Evolutionary conservation across 352 stramenopile genomes (phyloP), one percentile per base, ranked within the genome.

Genomic region (Pythium coloratum): DNA sequence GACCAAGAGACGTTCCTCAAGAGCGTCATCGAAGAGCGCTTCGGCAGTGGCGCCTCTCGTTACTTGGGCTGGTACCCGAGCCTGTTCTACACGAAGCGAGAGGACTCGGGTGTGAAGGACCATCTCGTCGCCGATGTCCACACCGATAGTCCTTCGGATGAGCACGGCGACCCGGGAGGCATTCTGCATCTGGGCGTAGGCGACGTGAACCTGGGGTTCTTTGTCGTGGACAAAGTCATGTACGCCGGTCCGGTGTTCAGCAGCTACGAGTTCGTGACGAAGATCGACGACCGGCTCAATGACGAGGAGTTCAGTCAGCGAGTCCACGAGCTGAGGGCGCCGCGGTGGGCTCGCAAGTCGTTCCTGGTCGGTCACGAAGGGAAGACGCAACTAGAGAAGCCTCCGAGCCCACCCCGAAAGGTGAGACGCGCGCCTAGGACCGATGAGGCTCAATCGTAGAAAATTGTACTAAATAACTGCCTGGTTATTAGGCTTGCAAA

Each of bases 201-300:
- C 8, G 47, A 76, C 32, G 63, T 75, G 1, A 66, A 75, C 54
- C 54, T 69, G 3, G 71, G 67, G 0, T 68, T 76, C 24, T 76
- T 81, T 46, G 55, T 75, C 26, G 66, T 81, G 1, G 62, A 77
- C 38, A 64, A 70, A 3, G 34, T 47, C 24, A 65, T 78, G 64
- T 81, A 78, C 42, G 75, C 71, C 6, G 75, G 75, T 7, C 75
- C 75, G 0, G 62, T 81, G 42, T 78, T 81, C 50, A 76, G 66
- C 59, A 68, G 58, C 51, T 78, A 79, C 61, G 75, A 81, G 67
- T 78, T 81, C 59, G 57, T 75, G 24, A 74, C 66, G 13, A 46
- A 65, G 4, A 73, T 75, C 49, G 63, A 76, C 63, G 44, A 73
- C n/a, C 67, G 74, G 1, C 46, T 73, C 42, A 76, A 56, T 0